A percentile compares a stretch with the other conserved stretches of the same genome.
Evolutionary conservation across 2,329 filamentous ascomycete genomes (phyloP).

Genomic region (Gnomoniopsis sp.): DNA sequence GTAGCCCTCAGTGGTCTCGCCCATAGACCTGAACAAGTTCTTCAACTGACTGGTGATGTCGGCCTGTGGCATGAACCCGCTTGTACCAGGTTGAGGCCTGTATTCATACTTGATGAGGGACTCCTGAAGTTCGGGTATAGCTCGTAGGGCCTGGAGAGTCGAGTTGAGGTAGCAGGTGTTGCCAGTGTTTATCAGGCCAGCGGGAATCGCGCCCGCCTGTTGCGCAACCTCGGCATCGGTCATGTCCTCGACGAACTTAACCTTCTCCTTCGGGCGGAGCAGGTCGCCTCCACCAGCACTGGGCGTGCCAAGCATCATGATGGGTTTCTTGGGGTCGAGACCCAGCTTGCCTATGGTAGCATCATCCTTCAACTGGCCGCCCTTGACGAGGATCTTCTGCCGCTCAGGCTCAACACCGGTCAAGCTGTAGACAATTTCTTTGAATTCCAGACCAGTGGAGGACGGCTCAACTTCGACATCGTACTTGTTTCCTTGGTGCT

Average conservation of each 20-base stretch:
- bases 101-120: constrained; percentile 67
- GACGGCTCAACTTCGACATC: constrained; percentile 86
- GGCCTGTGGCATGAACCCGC: constrained; percentile 44
- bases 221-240: constrained; percentile 86
- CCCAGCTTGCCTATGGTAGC: constrained; percentile 79
- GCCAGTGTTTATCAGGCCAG: constrained; percentile 85
- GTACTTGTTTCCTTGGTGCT: constrained; percentile 93
- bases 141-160: constrained; percentile 84
- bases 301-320: constrained; percentile 97
- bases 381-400: constrained; percentile 94
- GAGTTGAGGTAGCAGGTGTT: constrained; percentile 99
- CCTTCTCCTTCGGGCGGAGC: constrained; percentile 71
- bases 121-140: constrained; percentile 86
- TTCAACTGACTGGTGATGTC: constrained; percentile 77
- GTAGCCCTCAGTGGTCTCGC: constrained; percentile 82
- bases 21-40: constrained; percentile 85
- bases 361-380: constrained; percentile 93
- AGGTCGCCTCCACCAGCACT: constrained; percentile 60
- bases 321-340: constrained; percentile 78
- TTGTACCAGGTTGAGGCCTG: constrained; percentile 23
- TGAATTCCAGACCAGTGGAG: constrained; percentile 87
- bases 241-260: constrained; percentile 97
- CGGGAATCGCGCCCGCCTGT: constrained; percentile 78
- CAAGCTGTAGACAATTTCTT: constrained; percentile 90
- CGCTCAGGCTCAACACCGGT: constrained; percentile 94